These are phyloP conservation scores for Penstemon barbatus DNA, from an alignment of 257 asterid genomes.

Conservation along the genomic window DNA sequence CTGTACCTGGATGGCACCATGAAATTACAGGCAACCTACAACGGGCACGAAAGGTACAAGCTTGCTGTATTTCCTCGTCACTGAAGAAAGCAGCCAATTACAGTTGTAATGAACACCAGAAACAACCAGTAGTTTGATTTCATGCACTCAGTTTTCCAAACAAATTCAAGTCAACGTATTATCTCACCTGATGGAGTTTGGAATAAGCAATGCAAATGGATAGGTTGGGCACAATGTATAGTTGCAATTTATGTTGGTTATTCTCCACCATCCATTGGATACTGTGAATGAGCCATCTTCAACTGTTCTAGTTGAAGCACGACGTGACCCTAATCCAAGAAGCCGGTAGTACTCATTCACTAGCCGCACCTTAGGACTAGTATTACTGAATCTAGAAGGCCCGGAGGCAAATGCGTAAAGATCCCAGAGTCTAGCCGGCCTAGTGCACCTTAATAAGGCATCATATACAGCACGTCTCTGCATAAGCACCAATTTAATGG, in stretches of 20 bases:
- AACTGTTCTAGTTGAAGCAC: constrained; percentile 54
- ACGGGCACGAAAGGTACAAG: constrained; percentile 84
- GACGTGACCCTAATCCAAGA: constrained; percentile 64
- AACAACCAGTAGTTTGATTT: constrained; percentile 25
- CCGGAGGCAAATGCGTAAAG: constrained; percentile 77
- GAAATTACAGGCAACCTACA: constrained; percentile 87
- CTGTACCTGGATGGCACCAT: constrained; percentile 87
- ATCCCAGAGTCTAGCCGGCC: constrained; percentile 86
- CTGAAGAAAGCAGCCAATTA: constrained; percentile 46
- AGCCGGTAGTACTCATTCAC: constrained; percentile 87
- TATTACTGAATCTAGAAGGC: constrained; percentile 57
- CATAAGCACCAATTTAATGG: constrained; percentile 30
- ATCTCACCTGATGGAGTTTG: constrained; percentile 74
- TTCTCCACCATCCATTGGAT: constrained; percentile 90
- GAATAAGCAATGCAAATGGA: constrained; percentile 95
- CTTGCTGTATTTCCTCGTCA: constrained; percentile 84
- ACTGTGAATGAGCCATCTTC: constrained; percentile 79
- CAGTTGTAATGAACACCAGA: constrained; percentile 33
- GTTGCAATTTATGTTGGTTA: constrained; percentile 68
- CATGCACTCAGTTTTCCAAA: constrained; percentile 20
- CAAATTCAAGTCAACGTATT: constrained; percentile 9
- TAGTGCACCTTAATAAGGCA: constrained; percentile 71
- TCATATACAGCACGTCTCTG: constrained; percentile 92
- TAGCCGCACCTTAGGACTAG: constrained; percentile 72
- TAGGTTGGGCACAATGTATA: constrained; percentile 80